Conservation (phyloP, 805 yeast genomes). For the Metschnikowia aberdeeniae region DNA sequence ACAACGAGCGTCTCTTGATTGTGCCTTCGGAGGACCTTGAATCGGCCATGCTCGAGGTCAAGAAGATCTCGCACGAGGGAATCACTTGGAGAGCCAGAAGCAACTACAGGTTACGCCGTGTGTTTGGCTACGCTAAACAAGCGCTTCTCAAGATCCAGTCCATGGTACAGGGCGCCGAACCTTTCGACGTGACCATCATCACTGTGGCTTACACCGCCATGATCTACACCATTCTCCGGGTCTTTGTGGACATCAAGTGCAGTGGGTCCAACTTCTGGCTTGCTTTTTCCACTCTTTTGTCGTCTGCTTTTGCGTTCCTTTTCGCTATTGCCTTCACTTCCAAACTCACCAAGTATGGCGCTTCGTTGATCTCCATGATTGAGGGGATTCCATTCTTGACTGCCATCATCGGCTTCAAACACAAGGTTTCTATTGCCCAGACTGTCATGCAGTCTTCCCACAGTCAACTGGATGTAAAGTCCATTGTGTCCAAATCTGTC, state of each 20-base stretch:
- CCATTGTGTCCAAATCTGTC: constrained; percentile 41
- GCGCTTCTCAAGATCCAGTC: constrained; percentile 38
- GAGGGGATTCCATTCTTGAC: constrained; percentile 95
- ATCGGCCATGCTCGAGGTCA: constrained; percentile 21
- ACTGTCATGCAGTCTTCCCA: constrained; percentile 46
- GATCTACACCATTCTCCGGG: constrained; percentile 74
- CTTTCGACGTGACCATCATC: constrained; percentile 77
- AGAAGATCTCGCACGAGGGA: constrained; percentile 35
- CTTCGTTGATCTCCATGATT: constrained; percentile 69
- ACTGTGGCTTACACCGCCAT: constrained; percentile 80
- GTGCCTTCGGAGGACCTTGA: constrained; percentile 28
- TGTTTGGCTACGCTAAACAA: constrained; percentile 48
- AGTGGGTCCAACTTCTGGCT: constrained; percentile 87
- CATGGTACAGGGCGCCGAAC: constrained; percentile 68
- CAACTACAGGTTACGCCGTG: constrained; percentile 51
- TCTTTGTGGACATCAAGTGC: constrained; percentile 70
- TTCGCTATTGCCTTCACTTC: constrained; percentile 65
- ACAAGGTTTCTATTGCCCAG: constrained; percentile 68
- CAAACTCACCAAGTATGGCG: constrained; percentile 50
- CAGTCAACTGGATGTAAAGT: constrained; percentile 35
- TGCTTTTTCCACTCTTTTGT: constrained; percentile 69
- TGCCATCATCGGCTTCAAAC: constrained; percentile 87
- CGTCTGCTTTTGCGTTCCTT: constrained; percentile 79
- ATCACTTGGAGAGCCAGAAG: constrained; percentile 60
- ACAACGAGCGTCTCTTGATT: constrained; percentile 42